phyloP scores from a whole-genome alignment of 1,139 yeast genomes.

The Sugiyamaella japonica region DNA sequence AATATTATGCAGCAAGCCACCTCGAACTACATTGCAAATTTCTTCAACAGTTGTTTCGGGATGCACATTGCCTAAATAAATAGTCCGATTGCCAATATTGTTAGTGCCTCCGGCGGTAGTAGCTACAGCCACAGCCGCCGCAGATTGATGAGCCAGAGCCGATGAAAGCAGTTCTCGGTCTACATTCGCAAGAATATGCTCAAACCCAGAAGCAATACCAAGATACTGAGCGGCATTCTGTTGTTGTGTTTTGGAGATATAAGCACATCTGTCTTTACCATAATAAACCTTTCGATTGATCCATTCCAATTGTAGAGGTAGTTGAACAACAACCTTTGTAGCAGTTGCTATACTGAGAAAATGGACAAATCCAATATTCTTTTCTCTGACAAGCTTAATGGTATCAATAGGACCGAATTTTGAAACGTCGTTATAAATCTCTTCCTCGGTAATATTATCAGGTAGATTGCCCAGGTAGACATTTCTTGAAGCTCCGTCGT shows the following conservation, averaged over 20 bases:
- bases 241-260: constrained; percentile 89
- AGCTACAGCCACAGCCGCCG: constrained; percentile 73
- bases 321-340: constrained; percentile 71
- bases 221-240: constrained; percentile 95
- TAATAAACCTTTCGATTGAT: constrained; percentile 67
- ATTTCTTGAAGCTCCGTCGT: constrained; percentile 89
- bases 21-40: constrained; percentile 89
- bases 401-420: constrained; percentile 82
- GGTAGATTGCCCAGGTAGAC: constrained; percentile 79
- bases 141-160: constrained; percentile 62
- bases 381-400: constrained; percentile 68
- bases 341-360: constrained; percentile 83
- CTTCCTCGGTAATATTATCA: constrained; percentile 57
- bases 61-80: constrained; percentile 84
- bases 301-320: constrained; percentile 56
- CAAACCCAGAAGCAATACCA: constrained; percentile 89
- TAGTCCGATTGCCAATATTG: constrained; percentile 87
- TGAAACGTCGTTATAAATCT: constrained; percentile 62
- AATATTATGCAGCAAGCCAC: constrained; percentile 73
- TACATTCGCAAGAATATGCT: constrained; percentile 75
- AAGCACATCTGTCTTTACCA: constrained; percentile 85
- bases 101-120: constrained; percentile 76
- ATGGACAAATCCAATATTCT: constrained; percentile 77
- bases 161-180: constrained; percentile 60
- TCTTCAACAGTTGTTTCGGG: constrained; percentile 86